phyloP scores from a whole-genome alignment of 495 filamentous ascomycete genomes.

The Penicillium paradoxum region DNA sequence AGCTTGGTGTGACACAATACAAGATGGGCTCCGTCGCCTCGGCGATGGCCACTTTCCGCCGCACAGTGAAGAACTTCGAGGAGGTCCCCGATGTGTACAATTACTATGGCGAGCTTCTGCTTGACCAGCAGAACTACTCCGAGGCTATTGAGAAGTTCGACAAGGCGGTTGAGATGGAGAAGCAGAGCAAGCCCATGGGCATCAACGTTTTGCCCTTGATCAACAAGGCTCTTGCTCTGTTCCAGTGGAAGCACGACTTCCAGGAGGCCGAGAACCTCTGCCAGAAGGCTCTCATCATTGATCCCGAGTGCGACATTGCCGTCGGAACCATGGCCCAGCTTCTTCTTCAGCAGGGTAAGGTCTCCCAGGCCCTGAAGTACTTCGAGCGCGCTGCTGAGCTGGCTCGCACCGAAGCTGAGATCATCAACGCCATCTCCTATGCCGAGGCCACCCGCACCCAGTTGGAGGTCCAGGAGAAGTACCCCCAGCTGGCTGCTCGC shows the following conservation, averaged over 20 bases:
- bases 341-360: constrained; percentile 96
- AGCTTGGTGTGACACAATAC: constrained; percentile 98
- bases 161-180: constrained; percentile 95
- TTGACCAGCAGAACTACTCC: constrained; percentile 91
- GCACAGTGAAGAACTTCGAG: constrained; percentile 97
- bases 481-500: constrained; percentile 84
- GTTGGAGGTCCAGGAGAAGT: constrained; percentile 96
- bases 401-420: constrained; percentile 90
- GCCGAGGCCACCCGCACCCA: constrained; percentile 96
- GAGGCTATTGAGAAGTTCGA: constrained; percentile 99
- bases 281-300: constrained; percentile 95
- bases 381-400: constrained; percentile 95
- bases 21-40: constrained; percentile 99
- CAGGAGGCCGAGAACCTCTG: constrained; percentile 91
- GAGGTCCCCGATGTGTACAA: constrained; percentile 98
- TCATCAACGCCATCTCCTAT: constrained; percentile 94
- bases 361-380: constrained; percentile 90
- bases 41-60: constrained; percentile 95
- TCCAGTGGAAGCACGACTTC: constrained; percentile 98
- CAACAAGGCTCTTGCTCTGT: constrained; percentile 94
- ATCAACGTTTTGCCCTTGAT: constrained; percentile 98
- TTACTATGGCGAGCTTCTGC: constrained; percentile 97
- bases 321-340: constrained; percentile 99
- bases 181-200: constrained; percentile 80
- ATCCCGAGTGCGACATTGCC: constrained; percentile 97